Evolutionary conservation across 108 stramenopile species (phyloP), one percentile per base, ranked within the genome.

Genomic region (Stephanodiscus minutulus): DNA sequence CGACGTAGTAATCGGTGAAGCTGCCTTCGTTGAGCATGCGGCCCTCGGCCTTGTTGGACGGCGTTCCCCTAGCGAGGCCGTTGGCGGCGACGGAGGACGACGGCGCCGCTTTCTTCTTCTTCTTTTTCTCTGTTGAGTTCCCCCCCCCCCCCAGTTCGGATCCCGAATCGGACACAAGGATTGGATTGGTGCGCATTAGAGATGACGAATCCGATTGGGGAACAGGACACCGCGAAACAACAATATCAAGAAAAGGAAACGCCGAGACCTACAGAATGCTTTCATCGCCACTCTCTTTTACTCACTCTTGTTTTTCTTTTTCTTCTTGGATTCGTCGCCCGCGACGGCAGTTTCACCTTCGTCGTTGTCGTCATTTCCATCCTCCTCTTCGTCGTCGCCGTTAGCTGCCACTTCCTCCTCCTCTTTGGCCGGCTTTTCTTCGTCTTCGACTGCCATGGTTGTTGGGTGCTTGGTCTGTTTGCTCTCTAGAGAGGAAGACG

Each of bases 1-100:
- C 81, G 22, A 93, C 88, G 67, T 97, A 96, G 76, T 91, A 97
- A 66, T 99, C 97, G 1, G 94, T 95, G 74, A 93, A 97, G 62
- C 85, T 85, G 8, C 86, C 96, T 3, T 84, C 88, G 53, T 89
- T 83, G 31, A 94, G 79, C 52, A 95, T 88, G 7, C 78, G 76
- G 39, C 85, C 82, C 15, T 90, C 87, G n/a, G 87, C 85, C 65
- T 92, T 95, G 47, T 79, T 73, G 47, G 80, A 86, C 11, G 93
- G 91, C 41, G 77, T 79, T 54, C 84, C 85, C 35, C 81, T 76
- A 12, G 50, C 15, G n/a, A 21, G 43, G 54, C 58, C 37, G 36
- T 46, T 36, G 29, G 3, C 44, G 18, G 31, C 67, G 21, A 39
- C 75, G 46, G 53, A 46, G 70, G 60, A 25, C 27, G 49, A 53